Evolutionary conservation across 1,284 basidiomycete genomes (phyloP), one percentile per base, ranked within the genome.

Genomic region (Sporisorium exsertum): DNA sequence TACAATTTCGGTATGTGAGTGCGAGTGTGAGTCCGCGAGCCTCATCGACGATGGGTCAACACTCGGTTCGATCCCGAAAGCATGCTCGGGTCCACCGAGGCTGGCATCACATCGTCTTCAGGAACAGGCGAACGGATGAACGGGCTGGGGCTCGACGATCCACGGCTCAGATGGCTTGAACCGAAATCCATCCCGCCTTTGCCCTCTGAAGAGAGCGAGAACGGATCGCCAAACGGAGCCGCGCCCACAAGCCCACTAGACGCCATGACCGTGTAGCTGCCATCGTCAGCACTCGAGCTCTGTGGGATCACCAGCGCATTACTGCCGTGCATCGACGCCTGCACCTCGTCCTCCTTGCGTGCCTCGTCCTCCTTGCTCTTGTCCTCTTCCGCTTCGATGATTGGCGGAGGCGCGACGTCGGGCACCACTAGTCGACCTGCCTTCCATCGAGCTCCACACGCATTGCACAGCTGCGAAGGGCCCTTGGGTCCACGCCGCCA

Each of bases 381-480:
- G 56, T 71, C 72, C 45, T 64, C 72, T 20, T 72, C 74, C 10
- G 71, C 54, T 52, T 82, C 72, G 29, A 82, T 65, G 55, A 82
- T 80, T 35, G 81, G 77, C 20, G 77, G 71, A 26, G 81, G 79
- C 32, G 80, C 77, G 10, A 79, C 77, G n/a, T 80, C 80, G 3
- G 81, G 81, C 51, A 84, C 81, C 15, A 82, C 76, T 9, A 84
- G 63, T 12, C 82, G 72, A 0, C 82, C 82, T 10, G 80, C 81
- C 64, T 83, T 84, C 82, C 82, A 84, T 52, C 77, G 78, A 5
- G 82, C 82, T 13, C 82, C 82, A 49, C 82, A 84, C 1, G 82
- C 82, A 53, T 84, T 84, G 70, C 82, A 84, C 29, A 84, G 73
- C 64, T 81, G 80, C 50, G 76, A 78, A 2, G 80, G 80, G 1